Evolutionary conservation across 768 basidiomycete species (phyloP), one percentile per base, ranked within the genome.

Genomic region (Cystobasidiopsis lactophilus): DNA sequence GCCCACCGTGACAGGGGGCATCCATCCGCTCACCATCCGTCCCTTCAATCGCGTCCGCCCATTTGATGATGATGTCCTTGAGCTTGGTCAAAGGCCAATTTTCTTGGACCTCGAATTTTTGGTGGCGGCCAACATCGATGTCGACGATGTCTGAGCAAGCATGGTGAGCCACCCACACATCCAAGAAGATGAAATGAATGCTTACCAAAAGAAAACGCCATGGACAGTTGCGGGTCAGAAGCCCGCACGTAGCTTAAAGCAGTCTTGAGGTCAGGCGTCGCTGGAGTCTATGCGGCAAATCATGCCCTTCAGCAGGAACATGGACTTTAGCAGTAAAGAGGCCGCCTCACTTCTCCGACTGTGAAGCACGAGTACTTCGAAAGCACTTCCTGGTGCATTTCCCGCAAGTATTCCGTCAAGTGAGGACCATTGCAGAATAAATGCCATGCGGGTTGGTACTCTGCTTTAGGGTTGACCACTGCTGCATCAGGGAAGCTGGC

Each of bases 401-500:
- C 75, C 57, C 73, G 69, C 43, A 83, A 60, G 60, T 72, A 82
- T 52, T 80, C 75, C 59, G 80, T 78, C 0, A 80, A 75, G 10
- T 68, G 69, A 3, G 78, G 79, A 2, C 79, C 79, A 60, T 51
- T 52, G 27, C 55, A 41, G 27, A 53, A 46, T 23, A 37, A 39
- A 9, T n/a, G n/a, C 9, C 43, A 21, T 3, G 50, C 54, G 2
- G 51, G 54, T 40, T 62, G 62, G 23, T 33, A 59, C 31, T 52
- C 46, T n/a, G 40, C 40, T 0, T 52, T 69, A 1, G 71, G 72
- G 46, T 74, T 69, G 3, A 68, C 69, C 45, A 82, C 70, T 0
- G 74, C 73, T 1, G 78, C 80, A 56, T 83, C 78, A 0, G 79
- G 78, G 2, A 80, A 69, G 0, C 76, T 77, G 2, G 71, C 66